phyloP scores from a whole-genome alignment of 345 rosid genomes.

The Adansonia digitata region DNA sequence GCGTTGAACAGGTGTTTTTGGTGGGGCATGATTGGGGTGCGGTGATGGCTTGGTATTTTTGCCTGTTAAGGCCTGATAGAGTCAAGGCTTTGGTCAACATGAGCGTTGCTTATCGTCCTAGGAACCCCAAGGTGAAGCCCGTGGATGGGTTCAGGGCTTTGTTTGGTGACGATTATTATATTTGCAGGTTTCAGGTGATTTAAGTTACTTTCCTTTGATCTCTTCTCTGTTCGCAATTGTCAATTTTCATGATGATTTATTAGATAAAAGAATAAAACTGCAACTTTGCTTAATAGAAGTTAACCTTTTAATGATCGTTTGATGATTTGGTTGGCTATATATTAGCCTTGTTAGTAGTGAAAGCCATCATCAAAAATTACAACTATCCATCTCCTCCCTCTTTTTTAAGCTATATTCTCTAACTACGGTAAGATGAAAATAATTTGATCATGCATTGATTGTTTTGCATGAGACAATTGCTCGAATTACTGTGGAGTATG shows the following conservation, averaged over 20 bases:
- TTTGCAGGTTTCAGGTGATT: background rate
- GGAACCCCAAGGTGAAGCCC: background rate
- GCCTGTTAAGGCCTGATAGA: background rate
- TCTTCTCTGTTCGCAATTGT: background rate
- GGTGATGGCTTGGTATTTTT: background rate
- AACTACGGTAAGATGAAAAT: too few species aligned
- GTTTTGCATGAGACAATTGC: background rate
- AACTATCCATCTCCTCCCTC: background rate
- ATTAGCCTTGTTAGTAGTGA: background rate
- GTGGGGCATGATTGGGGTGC: constrained; percentile 2
- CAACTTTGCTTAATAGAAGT: background rate
- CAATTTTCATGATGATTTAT: background rate
- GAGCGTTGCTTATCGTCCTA: background rate
- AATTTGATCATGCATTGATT: background rate
- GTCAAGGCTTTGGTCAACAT: background rate
- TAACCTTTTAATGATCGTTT: background rate
- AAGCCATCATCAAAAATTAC: background rate
- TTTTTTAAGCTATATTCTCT: background rate
- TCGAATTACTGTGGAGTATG: background rate
- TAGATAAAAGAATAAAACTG: background rate
- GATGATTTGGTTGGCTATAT: background rate
- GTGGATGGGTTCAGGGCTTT: background rate
- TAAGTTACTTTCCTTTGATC: background rate
- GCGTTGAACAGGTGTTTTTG: background rate
- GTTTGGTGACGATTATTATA: background rate